phyloP scores from a whole-genome alignment of 169 alveolate genomes.

The Plasmodium gaboni region DNA sequence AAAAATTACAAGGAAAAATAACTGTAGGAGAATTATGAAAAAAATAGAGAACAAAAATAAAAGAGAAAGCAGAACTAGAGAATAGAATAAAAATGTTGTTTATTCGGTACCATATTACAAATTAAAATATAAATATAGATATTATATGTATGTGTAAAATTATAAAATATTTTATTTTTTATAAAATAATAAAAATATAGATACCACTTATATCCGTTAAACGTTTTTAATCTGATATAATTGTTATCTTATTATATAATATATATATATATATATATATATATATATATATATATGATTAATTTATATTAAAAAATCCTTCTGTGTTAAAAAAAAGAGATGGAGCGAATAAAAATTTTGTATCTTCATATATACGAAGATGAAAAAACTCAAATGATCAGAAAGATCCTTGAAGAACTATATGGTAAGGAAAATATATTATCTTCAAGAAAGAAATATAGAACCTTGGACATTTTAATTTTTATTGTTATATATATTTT shows the following conservation, averaged over 20 bases:
- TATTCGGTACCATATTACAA: too few species aligned
- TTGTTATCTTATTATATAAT: neutral
- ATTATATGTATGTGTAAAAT: too few species aligned
- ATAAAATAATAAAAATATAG: too few species aligned
- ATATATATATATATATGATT: neutral
- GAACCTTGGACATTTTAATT: slow-evolving; percentile 21
- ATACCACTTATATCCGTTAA: too few species aligned
- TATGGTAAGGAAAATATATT: slow-evolving; percentile 46
- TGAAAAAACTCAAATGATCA: slow-evolving; percentile 20
- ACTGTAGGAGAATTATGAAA: too few species aligned
- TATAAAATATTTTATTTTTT: too few species aligned
- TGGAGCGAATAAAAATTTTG: slow-evolving; percentile 54
- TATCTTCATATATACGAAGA: slow-evolving; percentile 66
- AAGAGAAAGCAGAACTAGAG: too few species aligned
- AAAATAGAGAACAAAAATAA: too few species aligned
- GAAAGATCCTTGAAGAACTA: slow-evolving; percentile 16
- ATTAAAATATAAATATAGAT: too few species aligned
- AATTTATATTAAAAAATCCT: neutral
- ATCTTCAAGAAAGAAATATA: slow-evolving; percentile 36
- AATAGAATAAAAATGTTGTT: too few species aligned
- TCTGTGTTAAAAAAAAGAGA: neutral
- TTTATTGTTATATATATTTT: slow-evolving; percentile 20
- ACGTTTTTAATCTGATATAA: too few species aligned
- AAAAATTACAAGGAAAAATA: too few species aligned
- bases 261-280: neutral